A percentile compares a stretch with the other conserved stretches of the same genome.
Evolutionary conservation across 163 green algal species (phyloP).

Genomic region (Chlamydomonas reinhardtii): DNA sequence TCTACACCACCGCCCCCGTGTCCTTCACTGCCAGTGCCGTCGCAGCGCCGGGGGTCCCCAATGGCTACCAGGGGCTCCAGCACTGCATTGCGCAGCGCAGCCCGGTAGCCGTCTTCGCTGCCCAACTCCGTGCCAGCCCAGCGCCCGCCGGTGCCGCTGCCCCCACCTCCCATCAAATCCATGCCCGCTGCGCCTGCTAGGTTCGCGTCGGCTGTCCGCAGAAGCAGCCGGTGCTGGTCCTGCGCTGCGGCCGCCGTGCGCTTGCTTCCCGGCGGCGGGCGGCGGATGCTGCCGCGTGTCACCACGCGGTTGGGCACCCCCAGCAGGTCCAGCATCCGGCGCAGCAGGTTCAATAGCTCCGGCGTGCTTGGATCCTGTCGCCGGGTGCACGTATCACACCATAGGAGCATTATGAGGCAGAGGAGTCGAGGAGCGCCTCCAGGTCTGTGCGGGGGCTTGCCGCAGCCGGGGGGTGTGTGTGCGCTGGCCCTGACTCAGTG

Average conservation of each 20-base stretch:
- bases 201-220: too few species aligned
- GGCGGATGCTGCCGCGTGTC: conserved; percentile 40
- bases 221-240: too few species aligned
- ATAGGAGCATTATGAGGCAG: too few species aligned
- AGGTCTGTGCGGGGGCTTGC: too few species aligned
- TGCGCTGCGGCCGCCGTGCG: too few species aligned
- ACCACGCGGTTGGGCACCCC: conserved; percentile 60
- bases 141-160: background rate
- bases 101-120: conserved; percentile 53
- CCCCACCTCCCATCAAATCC: background rate
- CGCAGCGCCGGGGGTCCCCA: too few species aligned
- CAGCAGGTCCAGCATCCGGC: conserved; percentile 49
- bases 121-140: background rate
- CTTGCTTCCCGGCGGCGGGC: background rate
- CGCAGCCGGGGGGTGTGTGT: too few species aligned
- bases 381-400: too few species aligned
- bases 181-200: too few species aligned
- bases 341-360: conserved; percentile 60
- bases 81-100: conserved; percentile 58
- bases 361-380: conserved; percentile 56
- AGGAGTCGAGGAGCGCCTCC: too few species aligned
- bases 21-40: background rate
- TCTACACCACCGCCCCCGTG: background rate
- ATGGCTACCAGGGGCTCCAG: conserved; percentile 58
- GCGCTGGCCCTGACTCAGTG: too few species aligned